A percentile compares a stretch with the other conserved stretches of the same genome.
Evolutionary conservation across 2,329 filamentous ascomycete species (phyloP).

Genomic region (Onygenales sp.): DNA sequence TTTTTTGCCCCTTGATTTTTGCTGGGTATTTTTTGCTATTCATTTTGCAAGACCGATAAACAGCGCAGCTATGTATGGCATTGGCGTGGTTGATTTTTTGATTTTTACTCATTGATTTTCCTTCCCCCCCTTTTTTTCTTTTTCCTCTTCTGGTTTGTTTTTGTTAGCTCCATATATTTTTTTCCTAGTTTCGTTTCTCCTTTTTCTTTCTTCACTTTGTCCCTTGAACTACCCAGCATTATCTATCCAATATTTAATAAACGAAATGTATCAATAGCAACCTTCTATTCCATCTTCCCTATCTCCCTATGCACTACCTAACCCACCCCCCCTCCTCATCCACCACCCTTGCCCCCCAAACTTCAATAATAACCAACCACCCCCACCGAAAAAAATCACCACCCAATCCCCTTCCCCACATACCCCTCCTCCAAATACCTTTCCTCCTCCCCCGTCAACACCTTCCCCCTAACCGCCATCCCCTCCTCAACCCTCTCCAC

Average conservation of each 20-base stretch:
- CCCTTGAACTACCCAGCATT: no score
- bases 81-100: neutral
- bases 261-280: no score
- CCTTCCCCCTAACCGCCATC: slow-evolving; percentile 33
- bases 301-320: no score
- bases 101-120: neutral
- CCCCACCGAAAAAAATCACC: no score
- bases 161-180: neutral
- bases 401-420: slow-evolving; percentile 4
- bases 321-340: no score
- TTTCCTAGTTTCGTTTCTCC: neutral
- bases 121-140: neutral
- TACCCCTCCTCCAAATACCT: slow-evolving; percentile 44
- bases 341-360: no score
- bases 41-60: neutral
- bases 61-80: neutral
- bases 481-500: slow-evolving; percentile 42
- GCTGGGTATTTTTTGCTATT: neutral
- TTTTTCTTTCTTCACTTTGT: no score
- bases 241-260: no score
- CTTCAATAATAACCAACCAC: no score
- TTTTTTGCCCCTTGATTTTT: neutral
- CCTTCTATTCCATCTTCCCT: no score
- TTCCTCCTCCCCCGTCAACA: slow-evolving; percentile 39
- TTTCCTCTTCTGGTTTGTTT: neutral